phyloP scores from a whole-genome alignment of 2,329 filamentous ascomycete species.

The Talaromyces sp. region DNA sequence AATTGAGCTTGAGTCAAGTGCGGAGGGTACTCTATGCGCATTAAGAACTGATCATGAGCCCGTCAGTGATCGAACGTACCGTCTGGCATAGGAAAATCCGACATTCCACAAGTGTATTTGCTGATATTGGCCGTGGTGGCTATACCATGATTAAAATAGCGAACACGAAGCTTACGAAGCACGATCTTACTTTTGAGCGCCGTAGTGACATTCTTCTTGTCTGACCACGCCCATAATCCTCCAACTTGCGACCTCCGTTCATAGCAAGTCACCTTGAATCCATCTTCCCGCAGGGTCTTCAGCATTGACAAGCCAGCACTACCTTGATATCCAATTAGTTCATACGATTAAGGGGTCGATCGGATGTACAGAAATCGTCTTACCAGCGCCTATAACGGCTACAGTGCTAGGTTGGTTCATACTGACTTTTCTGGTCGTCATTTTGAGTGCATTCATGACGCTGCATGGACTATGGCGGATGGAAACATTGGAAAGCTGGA shows the following conservation, averaged over 20 bases:
- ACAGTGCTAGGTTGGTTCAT: background rate
- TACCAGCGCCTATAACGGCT: background rate
- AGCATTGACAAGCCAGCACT: constrained; percentile 19
- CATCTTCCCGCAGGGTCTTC: constrained; percentile 45
- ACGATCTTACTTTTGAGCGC: background rate
- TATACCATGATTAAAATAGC: background rate
- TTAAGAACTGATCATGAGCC: background rate
- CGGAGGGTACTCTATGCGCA: constrained; percentile 20
- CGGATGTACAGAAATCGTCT: background rate
- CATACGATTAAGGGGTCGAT: background rate
- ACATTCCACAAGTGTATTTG: constrained; percentile 41
- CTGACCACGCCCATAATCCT: constrained; percentile 45
- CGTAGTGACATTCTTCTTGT: constrained; percentile 35
- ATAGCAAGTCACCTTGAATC: constrained; percentile 42
- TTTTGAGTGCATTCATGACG: background rate
- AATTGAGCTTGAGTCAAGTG: constrained; percentile 27
- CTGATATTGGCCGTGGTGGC: constrained; percentile 37
- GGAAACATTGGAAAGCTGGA: background rate
- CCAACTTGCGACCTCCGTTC: constrained; percentile 42
- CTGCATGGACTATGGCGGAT: background rate
- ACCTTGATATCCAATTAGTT: background rate
- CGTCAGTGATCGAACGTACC: constrained; percentile 16
- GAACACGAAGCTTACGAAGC: background rate
- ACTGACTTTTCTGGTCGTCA: background rate
- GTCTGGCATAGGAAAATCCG: constrained; percentile 45